phyloP scores from a whole-genome alignment of 345 rosid species.

The Salix exigua region DNA sequence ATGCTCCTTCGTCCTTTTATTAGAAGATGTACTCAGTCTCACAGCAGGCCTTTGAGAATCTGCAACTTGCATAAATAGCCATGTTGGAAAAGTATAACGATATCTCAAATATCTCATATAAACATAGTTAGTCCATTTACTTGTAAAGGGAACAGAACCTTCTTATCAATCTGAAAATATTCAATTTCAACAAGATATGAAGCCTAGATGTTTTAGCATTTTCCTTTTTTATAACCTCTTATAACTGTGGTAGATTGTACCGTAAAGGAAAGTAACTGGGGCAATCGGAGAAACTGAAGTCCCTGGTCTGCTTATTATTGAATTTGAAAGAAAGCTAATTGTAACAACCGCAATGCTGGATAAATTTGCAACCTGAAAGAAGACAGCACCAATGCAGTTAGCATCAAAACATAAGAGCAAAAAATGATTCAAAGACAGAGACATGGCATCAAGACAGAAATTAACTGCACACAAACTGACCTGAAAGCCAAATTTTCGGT shows the following conservation, averaged over 20 bases:
- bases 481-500: constrained; percentile 77
- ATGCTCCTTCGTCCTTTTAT: constrained; percentile 59
- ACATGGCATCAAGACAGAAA: background rate
- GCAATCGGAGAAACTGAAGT: constrained; percentile 68
- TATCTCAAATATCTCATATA: background rate
- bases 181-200: background rate
- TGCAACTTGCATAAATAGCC: constrained; percentile 30
- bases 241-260: constrained; percentile 30
- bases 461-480: constrained; percentile 27
- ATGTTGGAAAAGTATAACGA: constrained; percentile 2
- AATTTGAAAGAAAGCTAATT: constrained; percentile 41
- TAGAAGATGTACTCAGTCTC: constrained; percentile 62
- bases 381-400: constrained; percentile 7
- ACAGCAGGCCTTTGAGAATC: constrained; percentile 83
- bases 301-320: constrained; percentile 65
- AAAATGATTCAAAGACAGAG: background rate
- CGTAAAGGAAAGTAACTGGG: constrained; percentile 79
- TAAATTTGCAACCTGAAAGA: constrained; percentile 56
- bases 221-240: background rate
- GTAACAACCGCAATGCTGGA: constrained; percentile 56
- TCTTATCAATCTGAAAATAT: background rate
- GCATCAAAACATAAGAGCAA: background rate
- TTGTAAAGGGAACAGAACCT: background rate
- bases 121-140: background rate
- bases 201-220: background rate